Evolutionary conservation across 768 basidiomycete species (phyloP), one percentile per base, ranked within the genome.

Genomic region (Rhodotorula sphaerocarpa): DNA sequence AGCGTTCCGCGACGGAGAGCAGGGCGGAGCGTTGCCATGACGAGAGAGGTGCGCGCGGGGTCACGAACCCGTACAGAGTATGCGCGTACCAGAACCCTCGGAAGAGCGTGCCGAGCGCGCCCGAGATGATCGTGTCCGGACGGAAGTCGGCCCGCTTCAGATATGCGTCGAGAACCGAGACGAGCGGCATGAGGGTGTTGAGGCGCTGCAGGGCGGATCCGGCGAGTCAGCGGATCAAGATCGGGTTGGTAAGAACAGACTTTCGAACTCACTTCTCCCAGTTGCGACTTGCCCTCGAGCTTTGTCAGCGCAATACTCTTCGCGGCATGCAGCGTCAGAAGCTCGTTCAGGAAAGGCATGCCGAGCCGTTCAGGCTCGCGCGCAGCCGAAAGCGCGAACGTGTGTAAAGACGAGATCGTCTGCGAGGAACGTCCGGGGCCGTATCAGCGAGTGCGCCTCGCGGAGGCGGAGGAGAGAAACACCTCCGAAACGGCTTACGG

Each of bases 11-110:
- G 11, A 55, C 50, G n/a, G 23, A 9, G 23, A 44, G 44, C 10
- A 59, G 36, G n/a, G 59, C 54, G 95, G 51, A 7, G 43, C 50
- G 34, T 39, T 55, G 41, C 44, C 42, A 50, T 44, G 55, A 42
- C 27, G 50, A 47, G n/a, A 34, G 50, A 21, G 23, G 95, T 78
- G 3, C 87, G 86, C 34, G 86, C 58, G 43, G 70, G 30, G 56
- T 41, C 4, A 88, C 85, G 69, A 96, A 87, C 27, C 85, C 82
- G 70, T 93, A 90, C 21, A 93, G 81, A 30, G 87, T 82, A 73
- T 88, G 90, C 25, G 96, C 76, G 75, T 92, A 90, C 93, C 93
- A 99, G 76, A 91, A 80, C 71, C 89, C 90, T 47, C 91, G 83
- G 81, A 95, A 97, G 27, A 90, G 78, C 7, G 83, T 78, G 16